Conservation (phyloP, 768 basidiomycete species). For the Melanogaster broomeanus region DNA sequence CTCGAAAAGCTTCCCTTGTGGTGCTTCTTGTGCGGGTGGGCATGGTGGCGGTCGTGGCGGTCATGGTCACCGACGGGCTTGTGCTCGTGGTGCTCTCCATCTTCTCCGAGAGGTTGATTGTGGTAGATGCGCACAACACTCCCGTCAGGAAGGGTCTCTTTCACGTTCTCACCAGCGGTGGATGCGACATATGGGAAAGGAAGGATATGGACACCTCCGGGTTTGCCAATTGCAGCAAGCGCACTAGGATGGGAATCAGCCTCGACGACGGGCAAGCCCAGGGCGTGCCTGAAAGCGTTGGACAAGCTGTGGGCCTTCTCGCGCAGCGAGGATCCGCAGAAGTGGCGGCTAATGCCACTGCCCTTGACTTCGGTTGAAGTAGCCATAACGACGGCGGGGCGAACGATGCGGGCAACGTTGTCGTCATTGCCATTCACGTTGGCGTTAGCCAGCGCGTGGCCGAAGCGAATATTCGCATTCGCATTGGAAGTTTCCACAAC, state of each 20-base stretch:
- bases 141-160: conserved; percentile 3
- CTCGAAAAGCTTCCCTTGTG: conserved; percentile 48
- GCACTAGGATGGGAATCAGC: conserved; percentile 2
- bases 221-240: conserved; percentile 9
- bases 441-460: conserved; percentile 36
- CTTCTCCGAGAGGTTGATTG: conserved; percentile 2
- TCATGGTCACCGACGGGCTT: conserved; percentile 13
- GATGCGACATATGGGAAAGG: conserved; percentile 34
- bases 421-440: conserved; percentile 31
- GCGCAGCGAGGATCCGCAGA: conserved; percentile 39
- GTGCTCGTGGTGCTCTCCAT: conserved; percentile 6
- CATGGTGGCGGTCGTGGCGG: conserved; percentile 12
- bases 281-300: conserved; percentile 53
- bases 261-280: conserved; percentile 56
- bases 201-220: conserved; percentile 32
- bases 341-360: conserved; percentile 21
- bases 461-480: conserved; percentile 39
- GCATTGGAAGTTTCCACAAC: conserved; percentile 34
- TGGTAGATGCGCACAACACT: conserved; percentile 6
- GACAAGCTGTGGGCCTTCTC: conserved; percentile 53
- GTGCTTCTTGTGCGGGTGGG: conserved; percentile 24
- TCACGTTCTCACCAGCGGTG: conserved; percentile 7
- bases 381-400: conserved; percentile 9
- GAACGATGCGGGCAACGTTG: conserved; percentile 22
- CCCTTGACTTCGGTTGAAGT: conserved; percentile 10